Conservation (phyloP, 768 basidiomycete genomes). For the Flagelloscypha sp. region DNA sequence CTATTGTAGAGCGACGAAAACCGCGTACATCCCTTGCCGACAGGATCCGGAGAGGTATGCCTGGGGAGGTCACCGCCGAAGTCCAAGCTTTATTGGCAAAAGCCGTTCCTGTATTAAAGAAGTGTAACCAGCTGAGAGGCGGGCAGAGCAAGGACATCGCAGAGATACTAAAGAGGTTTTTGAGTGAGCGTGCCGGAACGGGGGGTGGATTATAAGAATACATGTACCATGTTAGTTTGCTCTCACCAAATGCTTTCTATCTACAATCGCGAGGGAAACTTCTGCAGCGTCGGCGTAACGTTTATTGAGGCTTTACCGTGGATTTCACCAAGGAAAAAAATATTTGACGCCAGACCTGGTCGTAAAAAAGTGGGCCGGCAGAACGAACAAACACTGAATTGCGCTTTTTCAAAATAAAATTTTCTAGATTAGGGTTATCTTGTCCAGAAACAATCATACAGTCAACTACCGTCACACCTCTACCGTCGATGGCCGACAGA, state of each 20-base stretch:
- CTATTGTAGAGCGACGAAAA: constrained; percentile 35
- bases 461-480: not conserved
- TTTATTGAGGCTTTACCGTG: too few relatives aligned
- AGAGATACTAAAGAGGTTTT: not conserved
- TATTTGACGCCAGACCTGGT: too few relatives aligned
- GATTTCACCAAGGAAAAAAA: too few relatives aligned
- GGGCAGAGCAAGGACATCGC: constrained; percentile 3
- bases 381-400: too few relatives aligned
- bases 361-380: too few relatives aligned
- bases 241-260: too few relatives aligned
- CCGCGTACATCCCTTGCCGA: constrained; percentile 50
- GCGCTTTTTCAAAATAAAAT: constrained; percentile 3
- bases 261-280: too few relatives aligned
- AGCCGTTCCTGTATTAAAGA: constrained; percentile 54
- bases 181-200: too few relatives aligned
- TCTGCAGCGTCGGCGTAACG: too few relatives aligned
- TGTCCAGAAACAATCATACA: not conserved
- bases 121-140: constrained; percentile 30
- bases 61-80: constrained; percentile 72
- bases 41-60: constrained; percentile 65
- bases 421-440: too few relatives aligned
- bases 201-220: too few relatives aligned
- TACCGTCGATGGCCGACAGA: constrained; percentile 40
- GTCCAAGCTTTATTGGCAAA: constrained; percentile 58
- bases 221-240: too few relatives aligned